Base-by-base conservation (phyloP, 768 basidiomycete species). In the Macrolepiota fuliginosa region DNA sequence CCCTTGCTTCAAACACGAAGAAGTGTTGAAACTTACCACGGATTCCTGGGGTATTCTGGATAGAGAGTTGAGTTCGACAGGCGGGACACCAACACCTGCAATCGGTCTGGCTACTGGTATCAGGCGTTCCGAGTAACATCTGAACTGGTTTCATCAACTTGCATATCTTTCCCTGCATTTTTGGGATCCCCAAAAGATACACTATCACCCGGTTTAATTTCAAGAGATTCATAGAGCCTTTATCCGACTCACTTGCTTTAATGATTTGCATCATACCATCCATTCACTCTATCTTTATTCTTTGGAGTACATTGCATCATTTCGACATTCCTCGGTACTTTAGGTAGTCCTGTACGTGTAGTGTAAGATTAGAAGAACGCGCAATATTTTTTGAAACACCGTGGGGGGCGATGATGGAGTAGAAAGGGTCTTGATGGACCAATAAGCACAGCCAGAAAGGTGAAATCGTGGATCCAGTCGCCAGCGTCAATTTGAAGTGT, bases 21-120 rank as follows among this genome's bases (percentile, higher is more conserved):
- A 75, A 54, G 63, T 69, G 9, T 49, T 81, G 12, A 64, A 72
- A 36, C 51, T 82, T 9, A 75, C 73, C 25, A 79, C 76, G 4
- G 79, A 80, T 63, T 68, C 70, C 24, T 79, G 75, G 69, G 79
- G 76, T 15, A 69, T 73, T 27, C 66, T 71, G 25, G 74, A 76
- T 46, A 71, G 71, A 47, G 80, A 79, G 62, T 59, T 78, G 22
- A 68, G 71, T 32, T 71, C 72, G 6, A 70, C 73, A 24, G 77
- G 75, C 15, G 78, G 76, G 1, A 66, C 69, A 17, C 75, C 77
- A 7, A 72, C 74, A 12, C 80, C 79, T 3, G 80, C 80, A 2
- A 66, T 81, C 36, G 79, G 76, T 10, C 67, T 79, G 54, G 68
- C 69, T 17, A 61, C 46, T 49, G 65, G 40, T 29, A 49, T 69